These are phyloP conservation scores for Pseudognaphalium luteoalbum DNA, from an alignment of 129 eudicot genomes.

Conservation along the genomic window DNA sequence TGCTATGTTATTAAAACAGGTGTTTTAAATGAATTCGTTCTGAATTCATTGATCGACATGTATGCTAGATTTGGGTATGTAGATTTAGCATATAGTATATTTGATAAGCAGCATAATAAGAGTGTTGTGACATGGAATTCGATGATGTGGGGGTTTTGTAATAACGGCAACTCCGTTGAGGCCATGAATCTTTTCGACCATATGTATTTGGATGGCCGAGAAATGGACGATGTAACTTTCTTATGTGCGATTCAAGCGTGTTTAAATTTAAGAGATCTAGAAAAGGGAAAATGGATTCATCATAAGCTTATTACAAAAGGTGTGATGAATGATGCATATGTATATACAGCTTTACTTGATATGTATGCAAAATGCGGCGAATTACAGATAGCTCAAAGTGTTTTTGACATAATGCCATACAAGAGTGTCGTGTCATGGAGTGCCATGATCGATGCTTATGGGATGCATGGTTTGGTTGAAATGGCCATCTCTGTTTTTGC, in stretches of 20 bases:
- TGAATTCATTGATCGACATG: conserved; percentile 73
- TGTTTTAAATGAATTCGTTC: conserved; percentile 52
- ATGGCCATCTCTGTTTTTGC: conserved; percentile 42
- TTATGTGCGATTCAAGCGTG: conserved; percentile 73
- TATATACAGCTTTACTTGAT: conserved; percentile 62
- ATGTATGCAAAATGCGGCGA: conserved; percentile 90
- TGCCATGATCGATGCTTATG: conserved; percentile 73
- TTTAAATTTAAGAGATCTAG: conserved; percentile 57
- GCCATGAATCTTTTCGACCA: conserved; percentile 57
- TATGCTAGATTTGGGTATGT: conserved; percentile 61
- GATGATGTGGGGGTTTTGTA: conserved; percentile 71
- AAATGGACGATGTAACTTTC: conserved; percentile 72
- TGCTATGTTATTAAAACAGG: conserved; percentile 46
- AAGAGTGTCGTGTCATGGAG: conserved; percentile 73
- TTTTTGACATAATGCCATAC: conserved; percentile 57
- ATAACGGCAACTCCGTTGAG: conserved; percentile 48
- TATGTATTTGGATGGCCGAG: conserved; percentile 41
- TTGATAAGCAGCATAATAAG: conserved; percentile 30
- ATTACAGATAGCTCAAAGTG: conserved; percentile 46
- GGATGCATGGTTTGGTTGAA: conserved; percentile 62
- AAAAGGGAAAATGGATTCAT: conserved; percentile 73
- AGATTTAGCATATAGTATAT: conserved; percentile 48
- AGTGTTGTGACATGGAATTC: conserved; percentile 74
- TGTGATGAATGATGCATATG: conserved; percentile 40
- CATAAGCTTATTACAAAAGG: conserved; percentile 53